Evolutionary conservation across 768 basidiomycete genomes (phyloP).

Genomic region (Tubosaeta sp.): DNA sequence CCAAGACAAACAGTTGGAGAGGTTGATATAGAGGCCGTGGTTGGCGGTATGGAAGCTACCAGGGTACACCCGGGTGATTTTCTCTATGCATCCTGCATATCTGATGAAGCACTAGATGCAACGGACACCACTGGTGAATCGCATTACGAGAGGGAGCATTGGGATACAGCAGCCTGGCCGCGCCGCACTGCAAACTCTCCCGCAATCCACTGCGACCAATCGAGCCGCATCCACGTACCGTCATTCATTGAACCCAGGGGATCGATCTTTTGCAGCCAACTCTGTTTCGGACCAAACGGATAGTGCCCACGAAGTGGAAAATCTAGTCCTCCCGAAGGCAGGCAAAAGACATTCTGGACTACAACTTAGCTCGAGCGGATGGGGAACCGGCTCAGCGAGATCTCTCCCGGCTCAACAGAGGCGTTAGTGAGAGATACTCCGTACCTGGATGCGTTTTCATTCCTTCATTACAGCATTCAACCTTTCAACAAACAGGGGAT

Average conservation of each 20-base stretch:
- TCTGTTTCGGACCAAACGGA: slow-evolving; percentile 57
- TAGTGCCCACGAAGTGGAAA: slow-evolving; percentile 72
- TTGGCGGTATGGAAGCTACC: slow-evolving; percentile 62
- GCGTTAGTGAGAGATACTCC: slow-evolving; percentile 16
- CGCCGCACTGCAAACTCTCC: slow-evolving; percentile 27
- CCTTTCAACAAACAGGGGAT: slow-evolving; percentile 39
- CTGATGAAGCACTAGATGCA: slow-evolving; percentile 49
- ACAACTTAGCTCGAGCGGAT: slow-evolving; percentile 32
- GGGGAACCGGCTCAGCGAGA: slow-evolving; percentile 30
- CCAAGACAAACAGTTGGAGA: slow-evolving; percentile 18
- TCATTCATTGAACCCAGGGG: slow-evolving; percentile 38
- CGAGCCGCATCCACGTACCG: slow-evolving; percentile 31
- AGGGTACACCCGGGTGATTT: slow-evolving; percentile 39
- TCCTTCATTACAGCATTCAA: slow-evolving; percentile 38
- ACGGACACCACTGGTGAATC: slow-evolving; percentile 60
- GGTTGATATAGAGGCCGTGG: slow-evolving; percentile 50
- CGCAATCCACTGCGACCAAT: slow-evolving; percentile 23
- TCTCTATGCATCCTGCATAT: neutral
- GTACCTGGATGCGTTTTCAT: neutral
- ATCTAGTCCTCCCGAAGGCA: slow-evolving; percentile 41
- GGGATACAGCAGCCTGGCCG: slow-evolving; percentile 30
- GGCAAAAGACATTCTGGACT: slow-evolving; percentile 17
- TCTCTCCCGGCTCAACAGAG: slow-evolving; percentile 23
- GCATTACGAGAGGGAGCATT: slow-evolving; percentile 33
- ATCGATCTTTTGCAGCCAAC: slow-evolving; percentile 42